Base-by-base conservation (phyloP, 805 yeast genomes). In the Saturnispora diversa region DNA sequence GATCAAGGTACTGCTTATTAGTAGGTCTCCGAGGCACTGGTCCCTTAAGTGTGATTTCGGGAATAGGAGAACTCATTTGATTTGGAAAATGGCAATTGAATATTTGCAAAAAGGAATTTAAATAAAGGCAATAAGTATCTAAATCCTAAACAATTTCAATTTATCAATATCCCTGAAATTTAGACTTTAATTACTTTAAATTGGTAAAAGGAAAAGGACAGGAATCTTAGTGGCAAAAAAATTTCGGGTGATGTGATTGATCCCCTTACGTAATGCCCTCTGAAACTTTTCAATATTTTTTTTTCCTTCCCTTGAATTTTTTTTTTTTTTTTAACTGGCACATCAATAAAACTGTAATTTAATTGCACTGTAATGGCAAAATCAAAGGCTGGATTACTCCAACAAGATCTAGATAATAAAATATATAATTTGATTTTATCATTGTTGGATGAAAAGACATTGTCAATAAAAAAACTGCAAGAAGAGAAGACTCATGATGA, bases 361-460 rank as follows among this genome's bases (percentile, higher is more conserved):
- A 9, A 10, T 17, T 26, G 5, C 3, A 13, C 3, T 13, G 15
- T 15, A n/a, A 39, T 39, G 33, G 39, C 44, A 6, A 44, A 47
- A 28, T 29, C 43, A 2, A 47, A 47, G 19, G 29, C 43, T 2
- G 59, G 59, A 3, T 37, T 47, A 12, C 46, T 60, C 22, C 62
- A 58, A 25, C 51, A 55, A 29, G 58, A 57, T 11, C 50, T 80
- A 39, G 85, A 80, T 48, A 71, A 69, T 43, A 78, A 75, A 48
- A 65, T 83, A 2, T 68, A 71, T 40, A 73, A 68, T 38, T 62
- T 75, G 16, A 70, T 82, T 1, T 73, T 74, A 51, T 63, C 68
- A 10, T 59, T 81, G 27, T 61, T 82, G 20, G 84, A 77, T 27
- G 82, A 77, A 47, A 72, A 71, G 50, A 71, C 84, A 0, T 63